phyloP scores from a whole-genome alignment of 306 rosid genomes.

The Vigna hirtella region DNA sequence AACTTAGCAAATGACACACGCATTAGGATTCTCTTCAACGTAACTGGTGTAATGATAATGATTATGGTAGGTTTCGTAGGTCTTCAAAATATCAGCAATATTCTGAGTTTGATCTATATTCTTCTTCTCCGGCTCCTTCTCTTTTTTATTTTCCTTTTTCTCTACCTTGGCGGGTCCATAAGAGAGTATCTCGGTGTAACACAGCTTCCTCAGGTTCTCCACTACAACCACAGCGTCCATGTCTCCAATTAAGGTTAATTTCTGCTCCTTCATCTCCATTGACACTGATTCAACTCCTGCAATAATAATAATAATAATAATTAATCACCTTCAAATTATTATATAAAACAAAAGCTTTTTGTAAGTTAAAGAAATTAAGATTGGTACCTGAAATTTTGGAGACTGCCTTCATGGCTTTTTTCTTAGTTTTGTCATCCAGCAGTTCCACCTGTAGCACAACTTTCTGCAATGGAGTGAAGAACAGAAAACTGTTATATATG shows the following conservation, averaged over 20 bases:
- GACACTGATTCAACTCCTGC: conserved; percentile 78
- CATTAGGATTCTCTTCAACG: conserved; percentile 70
- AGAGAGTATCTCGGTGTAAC: conserved; percentile 54
- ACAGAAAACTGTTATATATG: not conserved
- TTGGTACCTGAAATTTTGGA: conserved; percentile 66
- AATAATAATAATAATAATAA: not conserved
- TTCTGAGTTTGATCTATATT: conserved; percentile 40
- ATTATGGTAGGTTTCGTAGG: conserved; percentile 19
- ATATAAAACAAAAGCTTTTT: no score
- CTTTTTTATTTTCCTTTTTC: conserved; percentile 54
- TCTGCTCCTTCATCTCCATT: conserved; percentile 62
- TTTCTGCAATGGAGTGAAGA: conserved; percentile 54
- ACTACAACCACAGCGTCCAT: conserved; percentile 67
- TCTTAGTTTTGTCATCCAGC: conserved; percentile 53
- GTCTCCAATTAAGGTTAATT: conserved; percentile 69
- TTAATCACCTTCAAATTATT: no score
- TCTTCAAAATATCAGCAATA: not conserved
- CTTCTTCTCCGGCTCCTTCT: conserved; percentile 27
- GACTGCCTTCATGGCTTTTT: conserved; percentile 65
- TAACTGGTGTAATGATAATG: conserved; percentile 42
- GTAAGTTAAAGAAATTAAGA: not conserved
- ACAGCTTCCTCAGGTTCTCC: conserved; percentile 67
- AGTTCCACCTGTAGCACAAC: conserved; percentile 58
- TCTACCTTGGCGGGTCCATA: conserved; percentile 73
- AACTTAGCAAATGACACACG: conserved; percentile 67